Conservation (phyloP, 345 rosid species). For the Mangifera indica region DNA sequence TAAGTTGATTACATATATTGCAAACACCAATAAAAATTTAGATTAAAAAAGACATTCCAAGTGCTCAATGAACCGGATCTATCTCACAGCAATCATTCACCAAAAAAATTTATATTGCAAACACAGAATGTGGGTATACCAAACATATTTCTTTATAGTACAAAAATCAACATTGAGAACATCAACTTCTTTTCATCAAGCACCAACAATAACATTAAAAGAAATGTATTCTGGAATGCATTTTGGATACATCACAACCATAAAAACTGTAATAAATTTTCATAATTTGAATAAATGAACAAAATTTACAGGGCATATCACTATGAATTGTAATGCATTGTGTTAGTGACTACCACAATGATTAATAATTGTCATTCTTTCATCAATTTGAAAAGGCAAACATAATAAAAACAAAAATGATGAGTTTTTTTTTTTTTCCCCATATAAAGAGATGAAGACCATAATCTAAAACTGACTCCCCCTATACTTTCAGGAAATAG, state of each 20-base stretch:
- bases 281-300: not conserved
- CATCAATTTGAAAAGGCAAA: not conserved
- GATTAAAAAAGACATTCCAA: not conserved
- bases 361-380: not conserved
- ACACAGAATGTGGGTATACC: not conserved
- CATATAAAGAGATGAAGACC: not conserved
- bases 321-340: not conserved
- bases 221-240: not conserved
- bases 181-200: not conserved
- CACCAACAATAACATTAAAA: not conserved
- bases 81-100: too few species aligned
- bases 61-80: not conserved
- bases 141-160: not conserved
- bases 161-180: not conserved
- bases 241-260: not conserved
- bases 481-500: not conserved
- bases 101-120: not conserved
- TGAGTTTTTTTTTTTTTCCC: not conserved
- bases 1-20: too few species aligned
- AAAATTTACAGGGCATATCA: not conserved
- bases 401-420: conserved; percentile 7
- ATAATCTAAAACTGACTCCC: not conserved
- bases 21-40: too few species aligned
- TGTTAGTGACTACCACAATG: not conserved
- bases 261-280: not conserved